Evolutionary conservation across 441 rosid genomes (phyloP), one percentile per base, ranked within the genome.

Genomic region (Aquilaria agallochum): DNA sequence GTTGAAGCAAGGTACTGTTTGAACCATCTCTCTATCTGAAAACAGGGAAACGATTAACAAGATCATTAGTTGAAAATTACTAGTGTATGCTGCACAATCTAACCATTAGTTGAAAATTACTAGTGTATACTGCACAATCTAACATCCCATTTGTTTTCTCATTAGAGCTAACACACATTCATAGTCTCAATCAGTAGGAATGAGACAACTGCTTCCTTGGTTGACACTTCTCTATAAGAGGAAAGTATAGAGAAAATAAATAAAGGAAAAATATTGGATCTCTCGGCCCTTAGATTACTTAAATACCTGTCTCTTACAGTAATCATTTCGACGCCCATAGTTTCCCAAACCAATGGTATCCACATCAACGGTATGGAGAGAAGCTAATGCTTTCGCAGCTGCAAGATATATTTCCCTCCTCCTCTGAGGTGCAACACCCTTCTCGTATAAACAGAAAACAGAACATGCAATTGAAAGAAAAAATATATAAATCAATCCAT

Each of bases 21-120:
- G 67, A 94, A 81, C 99, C 99, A 91, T 70, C 97, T 89, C 61
- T 89, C 97, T 44, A 94, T 83, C 99, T 94, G 69, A 65, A 70
- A 64, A 31, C 54, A 63, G 62, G 20, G 65, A 64, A 58, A 52
- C 49, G 50, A 54, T 61, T 33, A 36, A 4, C 7, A 36, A 36
- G 3, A 36, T 36, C 7, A 8, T 36, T 36, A 36, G 42, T 36
- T 36, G 0, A 4, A 36, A 36, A 36, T 36, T 36, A 4, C 7
- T 8, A 8, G 42, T 8, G 6, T 36, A 3, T 36, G 1, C 7
- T 4, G 42, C 42, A 36, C 42, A 5, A 36, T 36, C 42, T 20
- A 36, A 36, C 7, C 7, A 8, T 36, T 36, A 36, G 42, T 36
- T 36, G 5, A 4, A 36, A 36, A 36, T 36, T 36, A 36, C 42